Evolutionary conservation across 768 basidiomycete genomes (phyloP).

Genomic region (Lentinus tigrinus): DNA sequence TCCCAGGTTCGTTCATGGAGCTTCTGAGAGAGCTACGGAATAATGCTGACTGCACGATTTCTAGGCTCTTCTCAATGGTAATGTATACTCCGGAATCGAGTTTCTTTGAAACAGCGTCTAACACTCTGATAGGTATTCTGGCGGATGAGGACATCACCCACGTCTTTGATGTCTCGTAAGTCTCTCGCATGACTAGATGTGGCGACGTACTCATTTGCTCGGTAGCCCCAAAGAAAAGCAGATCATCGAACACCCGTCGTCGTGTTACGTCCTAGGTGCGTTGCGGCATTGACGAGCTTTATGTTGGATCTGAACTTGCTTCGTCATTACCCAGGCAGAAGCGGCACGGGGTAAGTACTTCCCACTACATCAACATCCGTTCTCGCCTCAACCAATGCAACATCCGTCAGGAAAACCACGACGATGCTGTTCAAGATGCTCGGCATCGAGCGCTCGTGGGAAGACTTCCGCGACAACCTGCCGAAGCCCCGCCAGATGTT

Average conservation of each 20-base stretch:
- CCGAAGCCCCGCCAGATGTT: conserved; percentile 63
- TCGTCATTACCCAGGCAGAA: conserved; percentile 38
- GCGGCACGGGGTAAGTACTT: conserved; percentile 65
- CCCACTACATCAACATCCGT: neutral
- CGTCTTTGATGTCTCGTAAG: conserved; percentile 34
- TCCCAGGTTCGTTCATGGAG: conserved; percentile 22
- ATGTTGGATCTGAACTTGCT: neutral
- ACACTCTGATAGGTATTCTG: conserved; percentile 41
- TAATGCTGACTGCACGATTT: no score
- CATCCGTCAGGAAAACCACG: conserved; percentile 59
- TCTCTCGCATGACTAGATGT: neutral
- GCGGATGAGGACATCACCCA: conserved; percentile 44
- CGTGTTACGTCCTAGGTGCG: conserved; percentile 58
- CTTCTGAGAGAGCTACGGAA: neutral
- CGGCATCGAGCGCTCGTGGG: conserved; percentile 57
- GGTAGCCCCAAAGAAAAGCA: conserved; percentile 45
- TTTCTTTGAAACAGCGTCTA: neutral
- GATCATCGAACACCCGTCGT: conserved; percentile 57
- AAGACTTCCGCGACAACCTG: conserved; percentile 33
- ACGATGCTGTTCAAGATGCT: conserved; percentile 79
- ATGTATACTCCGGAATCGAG: conserved; percentile 1
- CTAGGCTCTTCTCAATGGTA: conserved; percentile 37
- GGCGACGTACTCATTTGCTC: neutral
- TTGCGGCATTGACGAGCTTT: neutral
- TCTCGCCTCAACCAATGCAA: neutral